These are phyloP conservation scores for Talaromyces stipitatus DNA, from an alignment of 495 filamentous ascomycete species.

Conservation along the genomic window DNA sequence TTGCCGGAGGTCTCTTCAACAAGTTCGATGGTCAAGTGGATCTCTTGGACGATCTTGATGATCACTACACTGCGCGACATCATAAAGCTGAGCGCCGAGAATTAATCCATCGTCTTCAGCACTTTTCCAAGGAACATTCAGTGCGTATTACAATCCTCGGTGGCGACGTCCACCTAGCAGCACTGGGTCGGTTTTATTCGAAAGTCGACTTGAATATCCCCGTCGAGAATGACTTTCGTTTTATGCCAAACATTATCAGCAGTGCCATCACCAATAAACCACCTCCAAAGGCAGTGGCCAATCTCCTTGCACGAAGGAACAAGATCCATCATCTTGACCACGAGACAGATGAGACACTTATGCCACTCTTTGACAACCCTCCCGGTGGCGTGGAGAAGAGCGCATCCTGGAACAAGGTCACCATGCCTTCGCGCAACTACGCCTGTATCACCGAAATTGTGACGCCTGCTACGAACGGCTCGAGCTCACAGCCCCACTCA, in stretches of 20 bases:
- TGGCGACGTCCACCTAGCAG: slow-evolving; percentile 71
- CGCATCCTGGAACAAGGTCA: slow-evolving; percentile 63
- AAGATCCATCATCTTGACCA: slow-evolving; percentile 87
- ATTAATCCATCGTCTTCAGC: slow-evolving; percentile 67
- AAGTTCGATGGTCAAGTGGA: slow-evolving; percentile 87
- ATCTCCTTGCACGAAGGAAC: slow-evolving; percentile 76
- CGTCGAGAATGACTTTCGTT: slow-evolving; percentile 56
- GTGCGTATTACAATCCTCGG: slow-evolving; percentile 80
- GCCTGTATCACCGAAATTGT: slow-evolving; percentile 67
- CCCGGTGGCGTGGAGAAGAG: slow-evolving; percentile 65
- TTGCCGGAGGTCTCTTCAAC: slow-evolving; percentile 83
- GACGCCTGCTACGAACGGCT: slow-evolving; percentile 20
- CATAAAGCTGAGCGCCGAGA: slow-evolving; percentile 82
- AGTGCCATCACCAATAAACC: slow-evolving; percentile 91
- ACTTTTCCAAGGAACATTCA: slow-evolving; percentile 59
- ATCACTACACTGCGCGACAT: slow-evolving; percentile 87
- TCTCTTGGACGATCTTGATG: slow-evolving; percentile 86
- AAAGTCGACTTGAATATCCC: slow-evolving; percentile 55
- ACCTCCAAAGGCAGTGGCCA: slow-evolving; percentile 80
- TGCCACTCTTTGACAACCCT: slow-evolving; percentile 78
- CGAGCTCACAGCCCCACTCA: slow-evolving; percentile 11
- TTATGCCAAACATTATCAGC: slow-evolving; percentile 68
- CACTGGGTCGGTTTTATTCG: slow-evolving; percentile 68
- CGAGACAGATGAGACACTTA: slow-evolving; percentile 80
- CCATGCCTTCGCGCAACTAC: slow-evolving; percentile 88